Conservation (phyloP, 2,329 filamentous ascomycete genomes). For the Dactylella cylindrospora region DNA sequence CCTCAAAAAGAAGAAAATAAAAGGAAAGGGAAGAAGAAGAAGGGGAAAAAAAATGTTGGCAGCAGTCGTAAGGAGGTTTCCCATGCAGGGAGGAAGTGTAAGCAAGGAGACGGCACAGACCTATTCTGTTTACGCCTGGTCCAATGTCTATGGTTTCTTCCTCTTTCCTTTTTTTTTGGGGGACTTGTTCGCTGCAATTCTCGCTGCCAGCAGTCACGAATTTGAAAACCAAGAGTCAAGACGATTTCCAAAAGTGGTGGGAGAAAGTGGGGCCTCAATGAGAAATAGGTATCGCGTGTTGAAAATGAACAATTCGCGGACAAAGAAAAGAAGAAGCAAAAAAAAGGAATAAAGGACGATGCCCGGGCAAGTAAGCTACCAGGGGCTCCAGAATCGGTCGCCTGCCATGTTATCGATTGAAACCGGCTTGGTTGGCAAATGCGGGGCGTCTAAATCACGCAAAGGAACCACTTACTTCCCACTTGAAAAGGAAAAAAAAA, state of each 20-base stretch:
- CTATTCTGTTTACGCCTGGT: background rate
- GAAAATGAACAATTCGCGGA: too few relatives aligned
- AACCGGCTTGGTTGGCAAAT: background rate
- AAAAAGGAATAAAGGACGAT: too few relatives aligned
- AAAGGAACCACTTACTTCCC: too few relatives aligned
- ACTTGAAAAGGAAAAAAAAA: background rate
- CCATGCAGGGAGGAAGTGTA: slow-evolving; percentile 7
- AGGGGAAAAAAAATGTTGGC: slow-evolving; percentile 43
- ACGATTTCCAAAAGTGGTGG: background rate
- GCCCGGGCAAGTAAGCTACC: slow-evolving; percentile 7
- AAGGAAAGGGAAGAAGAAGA: slow-evolving; percentile 3
- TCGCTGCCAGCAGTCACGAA: too few relatives aligned
- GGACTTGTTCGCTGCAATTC: slow-evolving; percentile 1
- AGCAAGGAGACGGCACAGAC: slow-evolving; percentile 40
- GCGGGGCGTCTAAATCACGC: slow-evolving; percentile 30
- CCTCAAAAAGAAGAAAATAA: background rate
- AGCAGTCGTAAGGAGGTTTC: too few relatives aligned
- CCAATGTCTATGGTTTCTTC: background rate
- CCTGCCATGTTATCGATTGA: slow-evolving; percentile 5
- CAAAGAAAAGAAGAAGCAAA: too few relatives aligned
- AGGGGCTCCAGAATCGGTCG: slow-evolving; percentile 5
- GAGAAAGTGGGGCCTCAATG: slow-evolving; percentile 26
- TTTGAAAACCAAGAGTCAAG: too few relatives aligned
- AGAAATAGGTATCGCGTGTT: background rate
- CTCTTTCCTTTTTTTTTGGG: background rate